phyloP scores from a whole-genome alignment of 495 filamentous ascomycete species.

The Apiosordaria backusii region DNA sequence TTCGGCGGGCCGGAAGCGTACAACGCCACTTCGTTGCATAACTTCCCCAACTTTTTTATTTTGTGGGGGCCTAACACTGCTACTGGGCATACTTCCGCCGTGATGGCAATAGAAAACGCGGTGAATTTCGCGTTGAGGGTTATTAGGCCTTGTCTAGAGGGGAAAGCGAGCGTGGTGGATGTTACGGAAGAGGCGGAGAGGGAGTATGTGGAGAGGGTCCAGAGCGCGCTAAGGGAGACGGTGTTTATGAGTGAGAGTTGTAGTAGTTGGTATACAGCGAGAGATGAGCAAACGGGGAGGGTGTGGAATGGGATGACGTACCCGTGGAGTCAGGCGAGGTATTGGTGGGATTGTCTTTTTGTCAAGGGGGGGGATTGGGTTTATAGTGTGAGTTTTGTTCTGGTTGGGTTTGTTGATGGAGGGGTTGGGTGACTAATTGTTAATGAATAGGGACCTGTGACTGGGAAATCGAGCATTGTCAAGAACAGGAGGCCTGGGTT shows the following conservation, averaged over 20 bases:
- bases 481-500: background rate
- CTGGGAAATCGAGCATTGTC: background rate
- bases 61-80: conserved; percentile 42
- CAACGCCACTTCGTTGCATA: conserved; percentile 31
- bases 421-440: background rate
- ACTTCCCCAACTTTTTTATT: conserved; percentile 46
- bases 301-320: conserved; percentile 21
- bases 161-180: conserved; percentile 30
- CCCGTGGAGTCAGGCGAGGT: conserved; percentile 17
- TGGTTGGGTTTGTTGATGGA: background rate
- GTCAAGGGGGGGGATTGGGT: conserved; percentile 15
- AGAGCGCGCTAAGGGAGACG: conserved; percentile 24
- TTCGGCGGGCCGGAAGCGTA: conserved; percentile 41
- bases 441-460: background rate
- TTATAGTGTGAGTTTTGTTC: conserved; percentile 6
- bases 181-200: conserved; percentile 37
- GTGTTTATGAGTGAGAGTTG: conserved; percentile 32
- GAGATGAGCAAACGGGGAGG: conserved; percentile 8
- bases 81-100: conserved; percentile 42
- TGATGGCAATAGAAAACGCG: conserved; percentile 38
- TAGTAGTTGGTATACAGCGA: conserved; percentile 41
- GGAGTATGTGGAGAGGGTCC: conserved; percentile 23
- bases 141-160: conserved; percentile 36
- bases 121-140: conserved; percentile 36
- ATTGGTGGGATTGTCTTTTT: conserved; percentile 18